Evolutionary conservation across 2,329 filamentous ascomycete genomes (phyloP).

Genomic region (Fusarium lateritium): DNA sequence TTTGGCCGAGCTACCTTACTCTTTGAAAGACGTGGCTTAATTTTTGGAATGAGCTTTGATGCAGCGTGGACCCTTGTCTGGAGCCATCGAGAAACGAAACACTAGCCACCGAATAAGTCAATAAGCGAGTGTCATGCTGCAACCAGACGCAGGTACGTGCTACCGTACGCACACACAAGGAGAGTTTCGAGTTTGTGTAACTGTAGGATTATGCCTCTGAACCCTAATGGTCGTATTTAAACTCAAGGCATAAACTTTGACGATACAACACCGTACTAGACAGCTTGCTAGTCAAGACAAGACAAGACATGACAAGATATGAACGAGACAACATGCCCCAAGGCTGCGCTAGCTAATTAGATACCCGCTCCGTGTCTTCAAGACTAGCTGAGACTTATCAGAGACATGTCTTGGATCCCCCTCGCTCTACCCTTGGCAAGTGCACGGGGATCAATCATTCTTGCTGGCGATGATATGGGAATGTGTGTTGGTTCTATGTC

Average conservation of each 20-base stretch:
- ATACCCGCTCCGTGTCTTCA: conserved; percentile 36
- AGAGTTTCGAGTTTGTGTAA: conserved; percentile 17
- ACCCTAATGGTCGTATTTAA: conserved; percentile 21
- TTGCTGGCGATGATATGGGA: conserved; percentile 6
- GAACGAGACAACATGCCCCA: conserved; percentile 25
- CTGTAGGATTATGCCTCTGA: conserved; percentile 1
- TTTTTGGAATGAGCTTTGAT: conserved; percentile 39
- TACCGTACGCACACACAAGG: conserved; percentile 10
- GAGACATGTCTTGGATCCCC: conserved; percentile 32
- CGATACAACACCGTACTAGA: neutral
- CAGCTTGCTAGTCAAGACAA: conserved; percentile 16
- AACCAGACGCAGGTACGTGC: conserved; percentile 34
- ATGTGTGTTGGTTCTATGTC: conserved; percentile 21
- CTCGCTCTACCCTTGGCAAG: conserved; percentile 17
- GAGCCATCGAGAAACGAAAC: conserved; percentile 42
- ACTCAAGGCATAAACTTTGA: conserved; percentile 6
- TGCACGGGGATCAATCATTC: conserved; percentile 16
- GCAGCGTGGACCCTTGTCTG: conserved; percentile 25
- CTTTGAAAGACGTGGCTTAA: conserved; percentile 18
- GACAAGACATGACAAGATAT: conserved; percentile 30
- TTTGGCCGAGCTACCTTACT: conserved; percentile 11
- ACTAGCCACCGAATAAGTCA: conserved; percentile 40
- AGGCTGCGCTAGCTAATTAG: conserved; percentile 12
- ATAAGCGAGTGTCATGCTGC: conserved; percentile 37
- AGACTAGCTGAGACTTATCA: conserved; percentile 12